Evolutionary conservation across 106 monocot genomes (phyloP), one percentile per base, ranked within the genome.

Genomic region (Phalaenopsis aphrodite): DNA sequence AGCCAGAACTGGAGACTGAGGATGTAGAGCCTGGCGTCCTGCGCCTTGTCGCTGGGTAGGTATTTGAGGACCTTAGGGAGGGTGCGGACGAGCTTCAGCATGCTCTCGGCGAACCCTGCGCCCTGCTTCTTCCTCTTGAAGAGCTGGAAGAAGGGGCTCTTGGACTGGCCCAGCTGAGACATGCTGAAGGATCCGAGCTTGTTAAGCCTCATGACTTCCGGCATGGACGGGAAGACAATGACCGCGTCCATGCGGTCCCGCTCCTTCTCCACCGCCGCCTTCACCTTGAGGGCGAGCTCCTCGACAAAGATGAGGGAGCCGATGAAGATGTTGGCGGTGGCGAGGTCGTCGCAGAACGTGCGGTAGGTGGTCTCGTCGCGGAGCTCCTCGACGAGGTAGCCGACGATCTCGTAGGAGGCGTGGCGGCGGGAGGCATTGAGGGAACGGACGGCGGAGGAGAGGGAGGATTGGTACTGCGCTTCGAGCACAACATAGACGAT

Each of bases 1-100:
- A 92, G 92, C 92, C 92, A 92, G 79, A 92, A 92, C 80, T 92
- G 92, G 76, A 92, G 84, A 73, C 92, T 89, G 61, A 92, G 84
- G n/a, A 92, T 92, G 78, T 92, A 92, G 45, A 89, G 85, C 75
- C 92, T 78, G 4, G 92, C 92, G 76, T 92, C 92, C 83, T 86
- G 87, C 12, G 89, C 92, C 75, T 88, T 92, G 77, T 92, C 92
- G 77, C 92, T 92, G 11, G 92, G 89, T 18, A 92, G 72, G 56
- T 92, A 92, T 86, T 92, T 92, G 57, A 92, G 82, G 5, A 92
- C 92, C 69, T 92, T 92, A 14, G 92, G 92, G 47, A 92, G 78
- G 0, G 89, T 92, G 37, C 92, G 64, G 1, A 92, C 89, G 6
- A 92, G 83, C 82, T 92, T 92, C 52, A 92, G 84, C 92, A 92